Evolutionary conservation across 257 asterid genomes (phyloP).

Genomic region (Voacanga thouarsii): DNA sequence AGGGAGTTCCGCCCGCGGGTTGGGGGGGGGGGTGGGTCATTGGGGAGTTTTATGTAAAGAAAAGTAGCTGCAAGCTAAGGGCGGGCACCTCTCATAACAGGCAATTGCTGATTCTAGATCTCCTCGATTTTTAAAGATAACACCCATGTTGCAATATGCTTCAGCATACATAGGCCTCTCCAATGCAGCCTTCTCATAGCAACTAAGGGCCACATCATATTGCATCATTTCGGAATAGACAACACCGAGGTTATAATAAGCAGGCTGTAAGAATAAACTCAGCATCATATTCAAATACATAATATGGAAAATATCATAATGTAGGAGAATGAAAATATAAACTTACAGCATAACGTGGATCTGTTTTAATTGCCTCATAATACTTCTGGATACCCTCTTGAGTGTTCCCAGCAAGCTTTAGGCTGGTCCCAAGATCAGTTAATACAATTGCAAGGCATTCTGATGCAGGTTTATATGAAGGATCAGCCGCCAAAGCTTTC

Average conservation of each 20-base stretch:
- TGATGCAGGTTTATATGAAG: conserved; percentile 80
- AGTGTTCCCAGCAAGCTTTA: conserved; percentile 95
- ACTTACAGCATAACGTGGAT: conserved; percentile 89
- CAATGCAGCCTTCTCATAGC: conserved; percentile 93
- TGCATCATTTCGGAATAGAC: conserved; percentile 99
- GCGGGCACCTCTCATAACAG: conserved; percentile 82
- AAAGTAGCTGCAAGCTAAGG: conserved; percentile 5
- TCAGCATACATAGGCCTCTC: conserved; percentile 99
- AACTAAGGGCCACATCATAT: conserved; percentile 87
- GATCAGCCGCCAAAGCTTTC: conserved; percentile 79
- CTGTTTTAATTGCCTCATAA: conserved; percentile 86
- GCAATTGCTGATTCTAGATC: conserved; percentile 97
- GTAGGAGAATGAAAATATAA: conserved; percentile 15
- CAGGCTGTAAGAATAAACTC: conserved; percentile 68
- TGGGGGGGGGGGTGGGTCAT: too few relatives aligned
- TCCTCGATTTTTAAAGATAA: conserved; percentile 90
- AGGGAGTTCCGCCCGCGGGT: too few relatives aligned
- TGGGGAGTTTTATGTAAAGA: conserved; percentile 2
- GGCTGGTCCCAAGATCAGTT: conserved; percentile 97
- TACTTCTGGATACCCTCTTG: conserved; percentile 97
- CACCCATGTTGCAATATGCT: conserved; percentile 99
- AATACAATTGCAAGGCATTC: conserved; percentile 94
- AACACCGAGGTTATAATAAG: conserved; percentile 97
- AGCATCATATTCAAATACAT: conserved; percentile 16
- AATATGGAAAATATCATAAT: background rate